Evolutionary conservation across 352 stramenopile genomes (phyloP), one percentile per base, ranked within the genome.

Genomic region (Phytophthora meadii): DNA sequence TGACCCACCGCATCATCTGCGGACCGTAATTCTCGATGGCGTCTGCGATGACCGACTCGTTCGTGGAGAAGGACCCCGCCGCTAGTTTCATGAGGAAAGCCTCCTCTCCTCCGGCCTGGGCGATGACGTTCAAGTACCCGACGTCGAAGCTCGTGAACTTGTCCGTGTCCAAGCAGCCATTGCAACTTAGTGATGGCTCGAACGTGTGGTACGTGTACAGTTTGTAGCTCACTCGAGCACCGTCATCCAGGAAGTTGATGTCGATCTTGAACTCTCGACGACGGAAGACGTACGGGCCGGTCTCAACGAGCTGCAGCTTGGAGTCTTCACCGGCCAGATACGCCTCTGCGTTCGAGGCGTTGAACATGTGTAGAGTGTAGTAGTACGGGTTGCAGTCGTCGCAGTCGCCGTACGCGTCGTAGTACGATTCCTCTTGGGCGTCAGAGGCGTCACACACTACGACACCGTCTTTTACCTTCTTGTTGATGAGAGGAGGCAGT

Each of bases 1-100:
- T 92, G n/a, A 89, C 62, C 81, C 78, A 92, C 41, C 74, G 74
- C 83, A 92, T 90, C 61, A 92, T 84, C 57, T 84, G 76, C 44
- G 61, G 27, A 15, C 74, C 74, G 65, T 88, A 83, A 32, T 64
- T 58, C 1, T 56, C 32, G 30, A 89, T 71, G 17, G 77, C 66
- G 1, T 66, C 55, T 2, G 45, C 54, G 39, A 76, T 67, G 9
- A 72, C 42, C 3, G 65, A 60, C 27, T 52, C 61, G 19, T 70
- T 79, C 3, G 47, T 50, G 4, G 70, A 78, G 61, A 83, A 90
- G 30, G 80, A 84, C 4, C 79, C 80, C 2, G 76, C 68, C 6
- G 81, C 59, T 6, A 92, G 63, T 19, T 53, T 53, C 25, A 54
- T 72, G 32, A 92, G 65, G 58, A 87, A 90, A 12, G 59, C 73